Evolutionary conservation across 2,329 filamentous ascomycete species (phyloP), one percentile per base, ranked within the genome.

Genomic region (Pseudogymnoascus sp.): DNA sequence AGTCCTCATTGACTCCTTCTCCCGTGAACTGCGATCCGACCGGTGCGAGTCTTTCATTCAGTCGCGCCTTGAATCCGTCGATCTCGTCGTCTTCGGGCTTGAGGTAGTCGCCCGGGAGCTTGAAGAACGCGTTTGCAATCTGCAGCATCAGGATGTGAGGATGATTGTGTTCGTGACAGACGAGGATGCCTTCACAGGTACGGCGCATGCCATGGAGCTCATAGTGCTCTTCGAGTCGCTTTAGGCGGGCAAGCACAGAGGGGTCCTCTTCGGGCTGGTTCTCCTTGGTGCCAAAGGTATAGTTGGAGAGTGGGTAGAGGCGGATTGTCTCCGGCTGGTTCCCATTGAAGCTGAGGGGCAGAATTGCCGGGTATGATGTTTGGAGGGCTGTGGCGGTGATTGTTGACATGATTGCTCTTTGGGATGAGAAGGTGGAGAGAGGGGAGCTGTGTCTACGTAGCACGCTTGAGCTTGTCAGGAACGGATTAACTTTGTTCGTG

Each of bases 101-200:
- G 50, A 99, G 85, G 75, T 97, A 99, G 77, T 97, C 95, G 64
- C 95, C 95, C 0, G 95, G 95, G 75, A 99, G 84, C 80, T 99
- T 99, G 81, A 99, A 99, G 80, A 99, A 99, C 24, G 95, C 93
- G 76, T 99, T 99, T 62, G 95, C 95, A 72, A 99, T 99, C 81
- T 99, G 95, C 67, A 99, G 83, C 95, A 99, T 97, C 69, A 99
- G 81, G 67, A 99, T 96, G 76, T 99, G 95, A 13, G 95, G 95
- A 76, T 97, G 95, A 78, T 97, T 97, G 81, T 97, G 93, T 78
- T 99, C 95, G 76, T 99, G 95, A 79, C 95, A 99, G 69, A 99
- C 91, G 59, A 99, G 84, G 70, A 99, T 91, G 71, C 93, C 95
- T 79, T 99, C 95, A 76, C 93, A 97, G 16, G 95, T 97, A 63